Conservation (phyloP, 345 rosid species). For the Ceriops zippeliana region DNA sequence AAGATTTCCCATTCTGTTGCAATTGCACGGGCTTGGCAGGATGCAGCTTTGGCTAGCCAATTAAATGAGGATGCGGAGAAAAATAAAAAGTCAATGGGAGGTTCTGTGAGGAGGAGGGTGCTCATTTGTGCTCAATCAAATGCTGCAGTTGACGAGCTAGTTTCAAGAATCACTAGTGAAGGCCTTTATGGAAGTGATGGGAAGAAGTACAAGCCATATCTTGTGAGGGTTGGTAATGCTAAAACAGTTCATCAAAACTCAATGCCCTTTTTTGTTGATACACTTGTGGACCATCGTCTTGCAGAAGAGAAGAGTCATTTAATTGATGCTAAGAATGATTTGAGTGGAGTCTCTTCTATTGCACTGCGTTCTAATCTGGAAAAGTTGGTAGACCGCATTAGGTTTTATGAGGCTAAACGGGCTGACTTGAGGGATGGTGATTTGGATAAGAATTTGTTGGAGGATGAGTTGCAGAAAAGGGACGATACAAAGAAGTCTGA, state of each 20-base stretch:
- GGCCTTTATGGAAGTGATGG: constrained; percentile 90
- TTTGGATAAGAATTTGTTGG: constrained; percentile 42
- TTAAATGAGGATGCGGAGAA: constrained; percentile 50
- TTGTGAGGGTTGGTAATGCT: constrained; percentile 93
- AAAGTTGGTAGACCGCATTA: constrained; percentile 70
- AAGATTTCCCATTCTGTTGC: constrained; percentile 65
- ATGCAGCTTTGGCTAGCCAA: constrained; percentile 91
- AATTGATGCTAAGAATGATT: constrained; percentile 40
- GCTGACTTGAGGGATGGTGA: constrained; percentile 68
- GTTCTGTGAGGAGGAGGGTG: constrained; percentile 65
- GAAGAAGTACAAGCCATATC: constrained; percentile 81
- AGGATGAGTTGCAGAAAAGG: constrained; percentile 37
- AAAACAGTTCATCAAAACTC: constrained; percentile 86
- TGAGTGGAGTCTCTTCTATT: constrained; percentile 43
- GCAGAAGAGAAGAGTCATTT: constrained; percentile 60
- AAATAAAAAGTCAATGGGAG: constrained; percentile 41
- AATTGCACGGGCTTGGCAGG: constrained; percentile 89
- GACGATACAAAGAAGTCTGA: constrained; percentile 58
- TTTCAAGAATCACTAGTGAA: constrained; percentile 67
- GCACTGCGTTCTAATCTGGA: constrained; percentile 70
- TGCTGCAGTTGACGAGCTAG: constrained; percentile 98
- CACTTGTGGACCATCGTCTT: constrained; percentile 86
- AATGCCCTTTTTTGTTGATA: constrained; percentile 76
- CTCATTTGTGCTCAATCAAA: constrained; percentile 95
- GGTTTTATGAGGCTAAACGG: constrained; percentile 80